A percentile compares a stretch with the other conserved stretches of the same genome.
phyloP scores from a whole-genome alignment of 2,329 filamentous ascomycete genomes.

The Emergomyces pasteurianus region DNA sequence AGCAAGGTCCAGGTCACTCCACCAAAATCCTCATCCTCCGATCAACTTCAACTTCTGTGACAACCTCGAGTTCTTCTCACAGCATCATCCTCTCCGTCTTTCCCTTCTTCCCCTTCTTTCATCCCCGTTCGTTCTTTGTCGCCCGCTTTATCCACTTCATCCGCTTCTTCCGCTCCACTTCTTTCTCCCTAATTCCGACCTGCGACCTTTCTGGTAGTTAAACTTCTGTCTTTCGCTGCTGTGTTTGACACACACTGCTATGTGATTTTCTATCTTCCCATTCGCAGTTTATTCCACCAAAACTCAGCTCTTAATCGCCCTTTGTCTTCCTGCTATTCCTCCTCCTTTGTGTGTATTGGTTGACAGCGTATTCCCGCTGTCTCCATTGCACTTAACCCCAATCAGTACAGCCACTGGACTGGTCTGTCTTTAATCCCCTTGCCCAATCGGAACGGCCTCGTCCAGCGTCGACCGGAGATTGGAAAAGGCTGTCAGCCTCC shows the following conservation, averaged over 20 bases:
- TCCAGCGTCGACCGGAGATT: background rate
- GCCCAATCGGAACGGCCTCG: slow-evolving; percentile 14
- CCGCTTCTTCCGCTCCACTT: slow-evolving; percentile 1
- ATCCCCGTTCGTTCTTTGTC: background rate
- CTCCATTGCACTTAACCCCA: slow-evolving; percentile 14
- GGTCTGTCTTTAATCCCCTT: slow-evolving; percentile 29
- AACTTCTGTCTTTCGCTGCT: slow-evolving; percentile 18
- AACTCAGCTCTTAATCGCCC: slow-evolving; percentile 13
- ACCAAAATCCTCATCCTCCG: slow-evolving; percentile 1
- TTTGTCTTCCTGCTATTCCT: slow-evolving; percentile 12
- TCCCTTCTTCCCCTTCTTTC: background rate
- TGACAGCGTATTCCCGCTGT: slow-evolving; percentile 9
- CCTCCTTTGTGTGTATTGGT: slow-evolving; percentile 8
- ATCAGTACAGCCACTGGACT: slow-evolving; percentile 36
- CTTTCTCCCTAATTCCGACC: background rate
- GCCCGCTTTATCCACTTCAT: background rate
- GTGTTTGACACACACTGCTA: slow-evolving; percentile 37
- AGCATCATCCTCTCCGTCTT: slow-evolving; percentile 1
- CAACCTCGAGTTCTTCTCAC: slow-evolving; percentile 4
- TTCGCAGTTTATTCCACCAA: slow-evolving; percentile 22
- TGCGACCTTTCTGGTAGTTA: slow-evolving; percentile 2
- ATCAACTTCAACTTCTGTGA: slow-evolving; percentile 5
- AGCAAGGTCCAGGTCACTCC: background rate
- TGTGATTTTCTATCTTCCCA: slow-evolving; percentile 16
- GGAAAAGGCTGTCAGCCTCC: background rate